phyloP scores from a whole-genome alignment of 2,329 filamentous ascomycete genomes.

The Moelleriella libera region DNA sequence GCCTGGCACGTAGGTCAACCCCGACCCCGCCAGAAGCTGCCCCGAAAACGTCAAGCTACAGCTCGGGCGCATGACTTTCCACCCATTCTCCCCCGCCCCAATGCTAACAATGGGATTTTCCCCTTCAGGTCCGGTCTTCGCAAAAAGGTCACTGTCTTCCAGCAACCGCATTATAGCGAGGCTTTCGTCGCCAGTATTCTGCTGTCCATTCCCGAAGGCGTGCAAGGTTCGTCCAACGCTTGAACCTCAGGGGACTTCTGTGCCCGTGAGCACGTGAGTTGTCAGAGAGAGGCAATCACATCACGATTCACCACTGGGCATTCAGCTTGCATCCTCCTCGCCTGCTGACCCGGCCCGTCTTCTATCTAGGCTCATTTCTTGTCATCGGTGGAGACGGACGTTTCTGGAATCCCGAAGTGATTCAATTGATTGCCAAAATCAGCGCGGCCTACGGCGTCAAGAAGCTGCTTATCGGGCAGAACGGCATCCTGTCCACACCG shows the following conservation, averaged over 20 bases:
- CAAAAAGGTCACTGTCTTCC: constrained; percentile 98
- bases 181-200: constrained; percentile 90
- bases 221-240: constrained; percentile 40
- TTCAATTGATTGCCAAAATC: constrained; percentile 95
- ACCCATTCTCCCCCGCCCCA: constrained; percentile 11
- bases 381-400: constrained; percentile 96
- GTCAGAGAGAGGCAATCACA: no score
- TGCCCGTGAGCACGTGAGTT: no score
- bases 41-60: constrained; percentile 9
- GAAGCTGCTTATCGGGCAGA: constrained; percentile 92
- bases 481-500: constrained; percentile 92
- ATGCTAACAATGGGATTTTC: not conserved
- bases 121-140: constrained; percentile 76
- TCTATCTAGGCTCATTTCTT: constrained; percentile 54
- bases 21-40: constrained; percentile 4
- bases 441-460: constrained; percentile 94
- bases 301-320: not conserved
- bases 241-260: no score
- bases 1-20: constrained; percentile 79
- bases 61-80: not conserved
- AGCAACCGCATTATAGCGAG: constrained; percentile 90
- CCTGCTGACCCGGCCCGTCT: not conserved
- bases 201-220: constrained; percentile 91
- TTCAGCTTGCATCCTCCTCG: not conserved
- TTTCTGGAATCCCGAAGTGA: constrained; percentile 93